Conservation (phyloP, 306 rosid species). For the Boehmeria nivea region DNA sequence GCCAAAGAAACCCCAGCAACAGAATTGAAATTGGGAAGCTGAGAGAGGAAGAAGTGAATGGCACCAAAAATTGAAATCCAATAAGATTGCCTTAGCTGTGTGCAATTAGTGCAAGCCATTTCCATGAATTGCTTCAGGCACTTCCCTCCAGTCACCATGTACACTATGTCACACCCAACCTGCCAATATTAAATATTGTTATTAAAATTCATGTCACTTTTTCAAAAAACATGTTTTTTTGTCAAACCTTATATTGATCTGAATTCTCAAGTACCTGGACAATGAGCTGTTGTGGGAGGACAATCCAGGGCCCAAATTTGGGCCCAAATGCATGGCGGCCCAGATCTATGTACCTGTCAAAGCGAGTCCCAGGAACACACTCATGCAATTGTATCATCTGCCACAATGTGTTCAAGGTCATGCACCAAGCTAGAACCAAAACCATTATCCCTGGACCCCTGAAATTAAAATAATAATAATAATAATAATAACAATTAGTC, state of each 20-base stretch:
- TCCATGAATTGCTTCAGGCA: slow-evolving; percentile 85
- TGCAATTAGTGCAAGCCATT: slow-evolving; percentile 73
- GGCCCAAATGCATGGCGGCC: slow-evolving; percentile 84
- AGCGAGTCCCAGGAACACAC: slow-evolving; percentile 80
- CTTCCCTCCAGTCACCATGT: slow-evolving; percentile 90
- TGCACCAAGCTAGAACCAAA: slow-evolving; percentile 61
- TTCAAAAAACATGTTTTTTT: too few relatives aligned
- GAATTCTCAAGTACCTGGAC: slow-evolving; percentile 48
- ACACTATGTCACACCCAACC: slow-evolving; percentile 87
- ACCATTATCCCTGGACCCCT: slow-evolving; percentile 87
- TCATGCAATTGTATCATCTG: slow-evolving; percentile 95
- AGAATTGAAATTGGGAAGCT: slow-evolving; percentile 91
- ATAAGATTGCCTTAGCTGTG: slow-evolving; percentile 61
- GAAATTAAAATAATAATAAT: slow-evolving; percentile 16
- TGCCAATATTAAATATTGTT: too few relatives aligned
- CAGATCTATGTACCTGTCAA: slow-evolving; percentile 78
- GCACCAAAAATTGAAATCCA: slow-evolving; percentile 86
- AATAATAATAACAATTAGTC: too few relatives aligned
- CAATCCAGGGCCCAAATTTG: slow-evolving; percentile 85
- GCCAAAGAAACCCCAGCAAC: slow-evolving; percentile 92
- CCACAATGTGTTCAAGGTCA: slow-evolving; percentile 90
- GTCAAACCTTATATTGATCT: too few relatives aligned
- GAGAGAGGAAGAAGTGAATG: slow-evolving; percentile 82
- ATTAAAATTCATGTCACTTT: too few relatives aligned
- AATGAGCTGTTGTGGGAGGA: slow-evolving; percentile 78